phyloP scores from a whole-genome alignment of 768 basidiomycete species.

The Pulveroboletus sp. region DNA sequence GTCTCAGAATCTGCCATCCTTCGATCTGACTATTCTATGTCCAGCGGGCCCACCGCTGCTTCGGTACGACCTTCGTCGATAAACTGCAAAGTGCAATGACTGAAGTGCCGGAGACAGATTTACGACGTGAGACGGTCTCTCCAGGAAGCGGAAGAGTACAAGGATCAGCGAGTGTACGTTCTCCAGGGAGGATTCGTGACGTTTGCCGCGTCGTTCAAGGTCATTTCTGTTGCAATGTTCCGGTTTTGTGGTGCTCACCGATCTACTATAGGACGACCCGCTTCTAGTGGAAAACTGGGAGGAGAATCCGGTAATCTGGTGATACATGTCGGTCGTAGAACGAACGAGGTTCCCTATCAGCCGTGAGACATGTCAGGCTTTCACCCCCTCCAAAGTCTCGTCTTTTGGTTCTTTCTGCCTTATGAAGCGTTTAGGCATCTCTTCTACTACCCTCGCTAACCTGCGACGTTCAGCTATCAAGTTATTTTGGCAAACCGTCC shows the following conservation, averaged over 20 bases:
- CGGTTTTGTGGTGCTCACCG: not conserved
- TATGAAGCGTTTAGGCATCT: conserved; percentile 52
- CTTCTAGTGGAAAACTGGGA: conserved; percentile 76
- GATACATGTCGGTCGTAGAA: conserved; percentile 20
- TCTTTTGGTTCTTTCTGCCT: conserved; percentile 40
- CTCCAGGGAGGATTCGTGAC: conserved; percentile 68
- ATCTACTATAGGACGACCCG: conserved; percentile 50
- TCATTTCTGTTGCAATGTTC: conserved; percentile 15
- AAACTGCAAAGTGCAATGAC: not conserved
- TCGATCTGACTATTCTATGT: conserved; percentile 2
- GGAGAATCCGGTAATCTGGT: conserved; percentile 51
- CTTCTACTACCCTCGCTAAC: conserved; percentile 55
- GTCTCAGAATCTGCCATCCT: not conserved
- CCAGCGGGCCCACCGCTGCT: conserved; percentile 76
- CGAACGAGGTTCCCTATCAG: not conserved
- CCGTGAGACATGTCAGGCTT: not conserved
- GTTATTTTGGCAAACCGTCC: conserved; percentile 63
- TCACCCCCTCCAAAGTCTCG: conserved; percentile 10
- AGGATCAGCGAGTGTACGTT: conserved; percentile 56
- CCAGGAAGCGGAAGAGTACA: conserved; percentile 38
- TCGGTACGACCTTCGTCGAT: conserved; percentile 40
- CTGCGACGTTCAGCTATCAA: conserved; percentile 50
- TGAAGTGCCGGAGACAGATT: conserved; percentile 38
- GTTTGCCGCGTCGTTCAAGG: conserved; percentile 71
- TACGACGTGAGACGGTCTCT: conserved; percentile 61